These are phyloP conservation scores for Diaporthe sp. DNA, from an alignment of 2,329 filamentous ascomycete genomes.

Conservation along the genomic window DNA sequence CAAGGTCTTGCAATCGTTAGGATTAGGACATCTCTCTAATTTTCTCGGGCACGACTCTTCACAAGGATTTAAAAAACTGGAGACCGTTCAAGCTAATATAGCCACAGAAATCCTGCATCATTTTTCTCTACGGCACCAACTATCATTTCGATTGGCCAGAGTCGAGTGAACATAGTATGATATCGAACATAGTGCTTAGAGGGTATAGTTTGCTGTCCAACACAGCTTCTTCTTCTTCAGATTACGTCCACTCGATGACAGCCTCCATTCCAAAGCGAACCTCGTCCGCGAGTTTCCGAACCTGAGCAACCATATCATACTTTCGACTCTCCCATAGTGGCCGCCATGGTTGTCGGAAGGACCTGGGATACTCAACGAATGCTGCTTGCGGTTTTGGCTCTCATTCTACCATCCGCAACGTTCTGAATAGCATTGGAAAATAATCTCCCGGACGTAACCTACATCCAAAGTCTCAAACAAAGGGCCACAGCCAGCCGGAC, in stretches of 20 bases:
- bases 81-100: background rate
- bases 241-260: background rate
- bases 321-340: too few relatives aligned
- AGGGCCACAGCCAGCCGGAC: background rate
- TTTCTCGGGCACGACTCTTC: background rate
- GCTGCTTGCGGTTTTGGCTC: background rate
- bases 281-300: too few relatives aligned
- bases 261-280: background rate
- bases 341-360: background rate
- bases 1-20: background rate
- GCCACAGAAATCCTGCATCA: background rate
- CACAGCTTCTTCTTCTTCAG: too few relatives aligned
- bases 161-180: background rate
- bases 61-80: background rate
- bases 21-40: background rate
- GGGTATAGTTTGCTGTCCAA: too few relatives aligned
- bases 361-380: background rate
- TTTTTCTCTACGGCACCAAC: background rate
- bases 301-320: background rate
- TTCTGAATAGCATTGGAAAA: too few relatives aligned
- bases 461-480: background rate
- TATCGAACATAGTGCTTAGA: too few relatives aligned
- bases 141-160: background rate
- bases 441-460: background rate
- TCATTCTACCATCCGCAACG: background rate